Evolutionary conservation across 441 rosid species (phyloP), one percentile per base, ranked within the genome.

Genomic region (Croton laevigatus): DNA sequence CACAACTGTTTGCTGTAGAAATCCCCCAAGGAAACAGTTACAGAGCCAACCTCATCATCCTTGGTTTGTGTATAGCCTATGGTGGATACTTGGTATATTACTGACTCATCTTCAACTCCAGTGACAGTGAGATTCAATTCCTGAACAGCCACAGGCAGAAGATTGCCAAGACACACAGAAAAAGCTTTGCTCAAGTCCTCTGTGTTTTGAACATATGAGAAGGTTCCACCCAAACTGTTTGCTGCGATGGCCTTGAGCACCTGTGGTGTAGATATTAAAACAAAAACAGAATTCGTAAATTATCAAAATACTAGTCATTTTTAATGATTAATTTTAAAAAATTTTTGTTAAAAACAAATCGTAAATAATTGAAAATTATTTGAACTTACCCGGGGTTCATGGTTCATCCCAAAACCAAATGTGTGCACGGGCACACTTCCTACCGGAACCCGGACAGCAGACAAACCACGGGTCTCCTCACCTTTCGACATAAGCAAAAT

Each of bases 401-500:
- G 52, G 12, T 42, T 22, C 12, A 4, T 0, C 51, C 66, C 66
- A 11, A 62, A 62, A 62, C 66, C 66, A 7, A 62, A 62, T 20
- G 66, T 62, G 52, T 40, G 7, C 11, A 62, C 66, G 4, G 66
- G 66, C 17, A 62, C 66, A 4, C 20, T 34, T 17, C 52, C 52
- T 5, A 11, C 32, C 7, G 34, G n/a, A 16, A 62, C 32, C 4
- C 5, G 51, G 52, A 52, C 66, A 20, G 66, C 52, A 13, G 37
- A 34, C 20, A 51, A 34, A 6, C 36, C 52, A 0, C 3, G 1
- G 27, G n/a, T 62, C 10, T 62, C n/a, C n/a, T 42, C 66, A 20
- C 66, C 66, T 3, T 62, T 52, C 5, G 66, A 62, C 66, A 62
- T 62, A 19, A 62, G 66, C 52, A 62, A 19, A 36, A 62, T 62